Evolutionary conservation across 106 monocot genomes (phyloP), one percentile per base, ranked within the genome.

Genomic region (Chionographis japonica): DNA sequence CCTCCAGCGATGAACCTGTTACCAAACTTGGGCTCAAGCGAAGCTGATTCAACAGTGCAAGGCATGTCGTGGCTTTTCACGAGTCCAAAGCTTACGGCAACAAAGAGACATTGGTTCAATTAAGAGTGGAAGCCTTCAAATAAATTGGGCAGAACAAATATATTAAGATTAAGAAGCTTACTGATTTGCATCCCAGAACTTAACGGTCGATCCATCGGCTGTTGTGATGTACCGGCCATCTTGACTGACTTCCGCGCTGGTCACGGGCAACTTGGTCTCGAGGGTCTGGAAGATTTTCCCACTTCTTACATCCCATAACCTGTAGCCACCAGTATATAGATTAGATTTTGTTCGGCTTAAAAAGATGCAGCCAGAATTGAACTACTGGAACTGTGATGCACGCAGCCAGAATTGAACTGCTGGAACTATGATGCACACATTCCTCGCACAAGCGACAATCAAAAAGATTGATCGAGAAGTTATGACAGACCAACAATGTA

Each of bases 161-260:
- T 4, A 38, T 12, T 49, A 0, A 61, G 52, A 57, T 14, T 40
- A 37, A 20, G 0, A 46, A 54, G 49, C 86, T 72, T 83, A 97
- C 97, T 97, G 84, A 78, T 92, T 97, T 76, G 92, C 89, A 85
- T 92, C 92, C 97, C 97, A 97, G 62, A 97, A 92, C 51, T 97
- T 97, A 41, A 97, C 92, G 70, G 78, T 80, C 8, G 92, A 87
- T n/a, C 97, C 97, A 78, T 97, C 97, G 69, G 97, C 89, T 63
- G 92, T 97, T 20, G 92, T 97, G 53, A 97, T 97, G 69, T 89
- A 92, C 8, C 87, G 89, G 51, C 97, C 97, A 78, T 97, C 92
- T 73, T 72, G 86, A 70, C 97, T 97, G 10, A 92, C 97, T 81
- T 97, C 97, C 13, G 92, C 89, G 63, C 97, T 92, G 16, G 97